Evolutionary conservation across 768 basidiomycete species (phyloP).

Genomic region (Phylloporus sp.): DNA sequence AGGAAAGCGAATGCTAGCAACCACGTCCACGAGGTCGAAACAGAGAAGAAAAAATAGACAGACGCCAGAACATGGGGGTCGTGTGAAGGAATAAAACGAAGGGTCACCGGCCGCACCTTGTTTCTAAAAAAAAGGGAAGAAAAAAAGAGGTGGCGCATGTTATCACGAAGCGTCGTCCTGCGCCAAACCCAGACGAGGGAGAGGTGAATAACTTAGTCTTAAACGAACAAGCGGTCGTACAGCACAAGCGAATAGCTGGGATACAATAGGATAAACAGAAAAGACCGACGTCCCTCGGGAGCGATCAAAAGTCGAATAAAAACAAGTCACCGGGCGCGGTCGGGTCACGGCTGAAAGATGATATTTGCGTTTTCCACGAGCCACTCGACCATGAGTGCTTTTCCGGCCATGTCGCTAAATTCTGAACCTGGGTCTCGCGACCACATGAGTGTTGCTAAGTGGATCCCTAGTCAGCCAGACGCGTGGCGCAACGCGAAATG

Average conservation of each 20-base stretch:
- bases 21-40: not conserved
- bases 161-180: constrained; percentile 5
- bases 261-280: constrained; percentile 28
- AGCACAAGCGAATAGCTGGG: constrained; percentile 12
- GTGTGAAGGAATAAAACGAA: not conserved
- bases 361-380: constrained; percentile 81
- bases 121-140: too few relatives aligned
- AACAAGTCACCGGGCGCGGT: not conserved
- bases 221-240: constrained; percentile 6
- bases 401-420: constrained; percentile 97
- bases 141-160: not conserved
- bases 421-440: constrained; percentile 82
- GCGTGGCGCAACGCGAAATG: too few relatives aligned
- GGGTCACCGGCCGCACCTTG: not conserved
- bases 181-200: constrained; percentile 8
- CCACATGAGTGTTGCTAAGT: constrained; percentile 86
- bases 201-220: constrained; percentile 20
- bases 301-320: not conserved
- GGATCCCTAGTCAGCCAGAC: too few relatives aligned
- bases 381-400: constrained; percentile 91
- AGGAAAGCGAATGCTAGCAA: constrained; percentile 7
- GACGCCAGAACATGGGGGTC: not conserved
- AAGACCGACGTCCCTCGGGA: not conserved
- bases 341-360: constrained; percentile 36
- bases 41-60: not conserved